These are phyloP conservation scores for Alternaria sp. DNA, from an alignment of 2,329 filamentous ascomycete species.

Conservation along the genomic window DNA sequence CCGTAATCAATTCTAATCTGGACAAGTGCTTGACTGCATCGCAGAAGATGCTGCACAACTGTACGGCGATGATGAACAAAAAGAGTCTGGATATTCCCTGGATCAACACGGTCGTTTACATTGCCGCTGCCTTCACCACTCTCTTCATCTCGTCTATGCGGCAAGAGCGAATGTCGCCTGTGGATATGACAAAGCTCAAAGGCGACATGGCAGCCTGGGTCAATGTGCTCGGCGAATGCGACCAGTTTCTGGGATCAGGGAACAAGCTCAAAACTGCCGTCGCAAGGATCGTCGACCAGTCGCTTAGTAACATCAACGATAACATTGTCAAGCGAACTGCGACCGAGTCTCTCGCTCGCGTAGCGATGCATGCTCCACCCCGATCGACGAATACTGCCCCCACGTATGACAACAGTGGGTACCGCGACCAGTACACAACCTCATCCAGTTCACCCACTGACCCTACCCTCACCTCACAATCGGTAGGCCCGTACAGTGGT, in stretches of 20 bases:
- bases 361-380: constrained; percentile 40
- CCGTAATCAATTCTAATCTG: constrained; percentile 63
- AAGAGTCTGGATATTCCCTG: constrained; percentile 79
- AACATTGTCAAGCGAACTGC: constrained; percentile 53
- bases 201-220: constrained; percentile 75
- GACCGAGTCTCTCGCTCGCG: constrained; percentile 52
- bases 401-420: constrained; percentile 33
- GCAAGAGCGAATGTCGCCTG: constrained; percentile 63
- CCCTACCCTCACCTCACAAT: constrained; percentile 26
- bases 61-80: constrained; percentile 65
- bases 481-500: constrained; percentile 25
- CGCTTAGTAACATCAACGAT: constrained; percentile 55
- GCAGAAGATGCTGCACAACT: constrained; percentile 66
- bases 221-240: constrained; percentile 70
- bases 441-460: constrained; percentile 24
- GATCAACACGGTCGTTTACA: constrained; percentile 75
- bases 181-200: constrained; percentile 66
- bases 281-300: constrained; percentile 56
- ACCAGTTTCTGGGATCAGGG: constrained; percentile 63
- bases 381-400: constrained; percentile 20
- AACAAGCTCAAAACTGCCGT: constrained; percentile 57
- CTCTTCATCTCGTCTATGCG: constrained; percentile 74
- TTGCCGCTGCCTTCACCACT: constrained; percentile 75
- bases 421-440: constrained; percentile 33
- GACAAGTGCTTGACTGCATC: constrained; percentile 70